A percentile compares a stretch with the other conserved stretches of the same genome.
These are phyloP conservation scores for Byssoonygena ceratinophila DNA, from an alignment of 2,329 filamentous ascomycete genomes.

Conservation along the genomic window DNA sequence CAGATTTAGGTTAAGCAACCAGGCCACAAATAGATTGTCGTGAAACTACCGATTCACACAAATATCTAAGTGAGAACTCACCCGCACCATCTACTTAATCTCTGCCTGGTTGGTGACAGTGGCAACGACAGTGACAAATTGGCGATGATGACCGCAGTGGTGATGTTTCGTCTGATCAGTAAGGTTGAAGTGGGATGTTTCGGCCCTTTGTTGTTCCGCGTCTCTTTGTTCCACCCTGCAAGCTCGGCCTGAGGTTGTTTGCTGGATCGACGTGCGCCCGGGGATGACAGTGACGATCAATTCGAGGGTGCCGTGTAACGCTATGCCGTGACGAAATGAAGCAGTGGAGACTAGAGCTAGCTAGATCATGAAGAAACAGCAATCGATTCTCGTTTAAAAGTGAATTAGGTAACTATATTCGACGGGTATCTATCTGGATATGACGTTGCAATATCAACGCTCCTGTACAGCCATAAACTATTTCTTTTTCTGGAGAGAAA, in stretches of 20 bases:
- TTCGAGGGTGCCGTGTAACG: constrained; percentile 1
- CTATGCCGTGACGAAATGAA: neutral
- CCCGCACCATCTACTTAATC: neutral
- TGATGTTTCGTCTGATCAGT: neutral
- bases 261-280: neutral
- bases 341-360: too few relatives aligned
- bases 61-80: neutral
- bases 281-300: neutral
- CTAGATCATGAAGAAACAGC: neutral
- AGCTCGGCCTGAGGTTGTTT: too few relatives aligned
- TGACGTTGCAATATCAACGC: neutral
- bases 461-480: neutral
- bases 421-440: constrained; percentile 11
- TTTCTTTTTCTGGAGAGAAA: neutral
- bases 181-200: neutral
- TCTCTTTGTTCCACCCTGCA: neutral
- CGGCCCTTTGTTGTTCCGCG: constrained; percentile 5
- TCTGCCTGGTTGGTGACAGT: neutral
- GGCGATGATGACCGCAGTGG: too few relatives aligned
- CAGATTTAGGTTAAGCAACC: neutral
- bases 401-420: neutral
- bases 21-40: neutral
- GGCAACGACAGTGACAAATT: too few relatives aligned
- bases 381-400: neutral
- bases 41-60: neutral